Evolutionary conservation across 164 flowering plant genomes (phyloP).

Genomic region (Amborella trichopoda): DNA sequence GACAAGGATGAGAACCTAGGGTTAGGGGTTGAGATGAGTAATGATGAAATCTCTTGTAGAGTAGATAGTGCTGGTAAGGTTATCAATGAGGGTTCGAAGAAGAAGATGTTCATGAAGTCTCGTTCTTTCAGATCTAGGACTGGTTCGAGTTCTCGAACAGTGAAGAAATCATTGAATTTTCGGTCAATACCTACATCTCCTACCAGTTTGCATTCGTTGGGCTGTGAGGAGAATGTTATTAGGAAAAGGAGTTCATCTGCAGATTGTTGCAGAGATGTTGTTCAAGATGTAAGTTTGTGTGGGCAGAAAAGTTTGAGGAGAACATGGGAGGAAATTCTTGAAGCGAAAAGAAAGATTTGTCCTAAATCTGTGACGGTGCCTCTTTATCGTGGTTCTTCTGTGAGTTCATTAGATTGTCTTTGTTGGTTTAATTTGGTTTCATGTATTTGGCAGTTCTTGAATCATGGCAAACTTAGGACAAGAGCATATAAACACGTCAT

Average conservation of each 20-base stretch:
- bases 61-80: too few relatives aligned
- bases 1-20: background rate
- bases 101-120: too few relatives aligned
- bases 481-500: too few relatives aligned
- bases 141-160: conserved; percentile 1
- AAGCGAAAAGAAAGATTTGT: too few relatives aligned
- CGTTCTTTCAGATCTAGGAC: conserved; percentile 28
- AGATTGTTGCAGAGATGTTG: too few relatives aligned
- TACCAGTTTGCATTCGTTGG: background rate
- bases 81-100: too few relatives aligned
- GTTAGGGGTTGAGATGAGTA: background rate
- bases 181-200: conserved; percentile 8
- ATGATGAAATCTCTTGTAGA: background rate
- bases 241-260: too few relatives aligned
- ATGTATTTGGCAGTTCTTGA: background rate
- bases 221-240: too few relatives aligned
- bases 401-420: conserved; percentile 13
- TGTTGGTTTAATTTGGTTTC: background rate
- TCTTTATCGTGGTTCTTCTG: conserved; percentile 23
- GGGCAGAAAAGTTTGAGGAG: conserved; percentile 17
- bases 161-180: conserved; percentile 1
- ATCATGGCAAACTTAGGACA: too few relatives aligned
- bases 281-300: conserved; percentile 1
- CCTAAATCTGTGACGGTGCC: conserved; percentile 10
- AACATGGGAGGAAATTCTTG: conserved; percentile 27